A percentile compares a stretch with the other conserved stretches of the same genome.
These are phyloP conservation scores for Chaetomium sp. DNA, from an alignment of 2,329 filamentous ascomycete species.

Conservation along the genomic window DNA sequence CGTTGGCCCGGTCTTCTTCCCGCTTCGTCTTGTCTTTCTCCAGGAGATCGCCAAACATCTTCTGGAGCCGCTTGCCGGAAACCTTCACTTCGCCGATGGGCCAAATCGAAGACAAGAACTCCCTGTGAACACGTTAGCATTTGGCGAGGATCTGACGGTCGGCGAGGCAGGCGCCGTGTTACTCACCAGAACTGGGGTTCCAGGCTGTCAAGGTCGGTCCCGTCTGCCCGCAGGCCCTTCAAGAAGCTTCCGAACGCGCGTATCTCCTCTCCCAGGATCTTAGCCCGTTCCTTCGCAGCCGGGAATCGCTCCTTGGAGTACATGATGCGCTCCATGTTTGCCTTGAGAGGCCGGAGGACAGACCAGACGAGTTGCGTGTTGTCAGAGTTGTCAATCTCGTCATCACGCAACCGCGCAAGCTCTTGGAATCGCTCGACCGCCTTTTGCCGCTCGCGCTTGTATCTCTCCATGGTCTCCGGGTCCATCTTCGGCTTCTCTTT, in stretches of 20 bases:
- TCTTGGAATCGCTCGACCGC: constrained; percentile 44
- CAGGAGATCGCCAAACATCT: constrained; percentile 42
- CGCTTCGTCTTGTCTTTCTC: constrained; percentile 40
- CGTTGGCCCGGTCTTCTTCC: constrained; percentile 34
- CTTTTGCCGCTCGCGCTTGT: constrained; percentile 41
- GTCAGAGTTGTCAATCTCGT: constrained; percentile 41
- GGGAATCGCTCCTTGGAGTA: constrained; percentile 41
- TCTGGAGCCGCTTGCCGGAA: constrained; percentile 42
- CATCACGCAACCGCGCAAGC: constrained; percentile 43
- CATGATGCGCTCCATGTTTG: constrained; percentile 45
- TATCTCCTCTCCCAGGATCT: constrained; percentile 44
- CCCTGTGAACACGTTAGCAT: constrained; percentile 38
- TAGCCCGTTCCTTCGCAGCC: constrained; percentile 40
- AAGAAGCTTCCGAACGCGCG: constrained; percentile 43
- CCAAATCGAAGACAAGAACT: constrained; percentile 46
- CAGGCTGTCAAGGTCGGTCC: constrained; percentile 40
- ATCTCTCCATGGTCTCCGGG: constrained; percentile 42
- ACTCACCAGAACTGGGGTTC: constrained; percentile 45
- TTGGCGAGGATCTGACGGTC: neutral
- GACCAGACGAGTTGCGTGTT: constrained; percentile 45
- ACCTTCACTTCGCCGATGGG: constrained; percentile 44
- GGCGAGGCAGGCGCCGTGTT: neutral
- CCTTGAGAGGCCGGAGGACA: constrained; percentile 42
- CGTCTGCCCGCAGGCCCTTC: constrained; percentile 38
- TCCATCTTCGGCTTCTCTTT: constrained; percentile 45